Evolutionary conservation across 2,329 filamentous ascomycete species (phyloP).

Genomic region (Seiridium cupressi): DNA sequence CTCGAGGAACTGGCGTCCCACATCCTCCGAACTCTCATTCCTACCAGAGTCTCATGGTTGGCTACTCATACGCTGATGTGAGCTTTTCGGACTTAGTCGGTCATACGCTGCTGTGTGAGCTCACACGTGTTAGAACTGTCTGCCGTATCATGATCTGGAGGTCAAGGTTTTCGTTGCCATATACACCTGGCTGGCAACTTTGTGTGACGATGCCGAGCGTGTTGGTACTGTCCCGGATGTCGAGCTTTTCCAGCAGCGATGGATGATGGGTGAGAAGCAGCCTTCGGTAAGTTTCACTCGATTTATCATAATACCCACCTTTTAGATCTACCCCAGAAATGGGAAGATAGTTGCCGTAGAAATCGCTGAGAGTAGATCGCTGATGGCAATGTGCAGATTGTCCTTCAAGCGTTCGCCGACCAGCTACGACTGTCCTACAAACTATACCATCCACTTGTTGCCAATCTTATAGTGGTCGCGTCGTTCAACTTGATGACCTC

Average conservation of each 20-base stretch:
- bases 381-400: background rate
- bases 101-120: too few species aligned
- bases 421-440: background rate
- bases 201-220: background rate
- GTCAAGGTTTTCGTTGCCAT: background rate
- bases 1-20: too few species aligned
- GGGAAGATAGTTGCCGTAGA: background rate
- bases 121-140: too few species aligned
- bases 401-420: background rate
- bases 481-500: background rate
- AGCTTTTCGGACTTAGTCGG: too few species aligned
- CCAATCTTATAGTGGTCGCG: background rate
- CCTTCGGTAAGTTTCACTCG: background rate
- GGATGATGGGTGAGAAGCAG: background rate
- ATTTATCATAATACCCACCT: background rate
- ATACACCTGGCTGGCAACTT: background rate
- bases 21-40: too few species aligned
- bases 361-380: background rate
- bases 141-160: background rate
- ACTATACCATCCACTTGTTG: background rate
- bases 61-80: too few species aligned
- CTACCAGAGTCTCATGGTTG: too few species aligned
- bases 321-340: background rate
- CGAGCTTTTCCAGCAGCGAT: background rate
- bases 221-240: background rate